A percentile compares a stretch with the other conserved stretches of the same genome.
Conservation (phyloP, 495 filamentous ascomycete species). For the Cladorrhinum samala region DNA sequence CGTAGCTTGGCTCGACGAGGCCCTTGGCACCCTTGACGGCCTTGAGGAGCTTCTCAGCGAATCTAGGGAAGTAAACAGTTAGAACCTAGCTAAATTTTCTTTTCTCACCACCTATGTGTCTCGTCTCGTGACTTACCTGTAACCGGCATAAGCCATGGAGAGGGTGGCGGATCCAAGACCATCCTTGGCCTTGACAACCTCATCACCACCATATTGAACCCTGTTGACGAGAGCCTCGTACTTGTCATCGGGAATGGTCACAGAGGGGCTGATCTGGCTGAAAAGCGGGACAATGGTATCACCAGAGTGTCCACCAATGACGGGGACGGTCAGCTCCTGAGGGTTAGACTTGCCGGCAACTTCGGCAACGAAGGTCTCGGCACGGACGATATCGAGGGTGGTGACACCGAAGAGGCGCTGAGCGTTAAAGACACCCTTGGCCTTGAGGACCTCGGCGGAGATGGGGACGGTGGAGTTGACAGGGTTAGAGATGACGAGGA, state of each 20-base stretch:
- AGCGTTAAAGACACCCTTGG: constrained; percentile 84
- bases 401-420: constrained; percentile 96
- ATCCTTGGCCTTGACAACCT: constrained; percentile 97
- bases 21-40: constrained; percentile 81
- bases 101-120: too few relatives aligned
- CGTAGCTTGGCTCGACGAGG: constrained; percentile 87
- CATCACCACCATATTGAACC: constrained; percentile 96
- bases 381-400: constrained; percentile 94
- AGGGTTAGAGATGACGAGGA: constrained; percentile 96
- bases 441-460: constrained; percentile 91
- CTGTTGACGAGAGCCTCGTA: constrained; percentile 82
- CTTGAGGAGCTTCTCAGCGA: constrained; percentile 88
- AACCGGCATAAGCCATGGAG: constrained; percentile 97
- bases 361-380: constrained; percentile 90
- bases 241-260: constrained; percentile 79
- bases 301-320: constrained; percentile 94
- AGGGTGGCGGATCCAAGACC: constrained; percentile 92
- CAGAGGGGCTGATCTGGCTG: constrained; percentile 75
- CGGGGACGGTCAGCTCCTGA: constrained; percentile 74
- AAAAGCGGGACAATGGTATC: constrained; percentile 97
- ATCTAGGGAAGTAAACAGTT: constrained; percentile 48
- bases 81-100: neutral
- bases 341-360: constrained; percentile 77
- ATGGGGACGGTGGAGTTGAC: constrained; percentile 99
- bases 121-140: too few relatives aligned